Evolutionary conservation across 257 asterid genomes (phyloP), one percentile per base, ranked within the genome.

Genomic region (Ehretia macrophylla): DNA sequence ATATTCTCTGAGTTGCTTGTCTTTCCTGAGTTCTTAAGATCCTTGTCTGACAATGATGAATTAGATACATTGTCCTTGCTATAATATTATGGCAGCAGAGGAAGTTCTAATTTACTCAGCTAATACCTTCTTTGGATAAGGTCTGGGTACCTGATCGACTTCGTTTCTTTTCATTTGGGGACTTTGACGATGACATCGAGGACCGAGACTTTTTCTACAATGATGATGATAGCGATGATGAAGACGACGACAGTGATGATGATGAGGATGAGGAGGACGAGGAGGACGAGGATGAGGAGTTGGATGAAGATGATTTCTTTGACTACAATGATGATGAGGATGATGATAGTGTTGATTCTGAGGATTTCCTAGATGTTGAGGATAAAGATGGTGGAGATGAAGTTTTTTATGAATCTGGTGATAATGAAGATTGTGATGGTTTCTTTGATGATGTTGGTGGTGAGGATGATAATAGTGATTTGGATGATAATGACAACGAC

Each of bases 41-140:
- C 27, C 65, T 66, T 48, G 51, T 57, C 55, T 66, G 27, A 53
- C 20, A 27, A 51, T 67, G 60, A 48, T 65, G 44, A 46, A 57
- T 11, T 5, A 14, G 50, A 14, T 9, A 59, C 17, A 52, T 35
- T 56, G 22, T 70, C 62, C 68, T 27, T 61, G 47, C 64, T 59
- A 51, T 67, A 52, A 68, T 58, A 66, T 42, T 63, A 54, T 64
- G 65, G 51, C 65, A 60, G 65, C 23, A 67, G 51, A 63, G 65
- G 64, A 59, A 64, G 71, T 66, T 77, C 83, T 83, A 58, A 80
- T 69, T 63, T 73, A n/a, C 59, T 58, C 55, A 59, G 48, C 75
- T 50, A 60, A 65, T 65, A 54, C 76, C n/a, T 73, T 76, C 63
- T 63, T 67, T 78, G 82, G 79, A 69, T 67, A 72, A 81, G 82